These are phyloP conservation scores for Bryum argenteum DNA, from an alignment of 225 moss, liverwort and hornwort genomes.

Conservation along the genomic window DNA sequence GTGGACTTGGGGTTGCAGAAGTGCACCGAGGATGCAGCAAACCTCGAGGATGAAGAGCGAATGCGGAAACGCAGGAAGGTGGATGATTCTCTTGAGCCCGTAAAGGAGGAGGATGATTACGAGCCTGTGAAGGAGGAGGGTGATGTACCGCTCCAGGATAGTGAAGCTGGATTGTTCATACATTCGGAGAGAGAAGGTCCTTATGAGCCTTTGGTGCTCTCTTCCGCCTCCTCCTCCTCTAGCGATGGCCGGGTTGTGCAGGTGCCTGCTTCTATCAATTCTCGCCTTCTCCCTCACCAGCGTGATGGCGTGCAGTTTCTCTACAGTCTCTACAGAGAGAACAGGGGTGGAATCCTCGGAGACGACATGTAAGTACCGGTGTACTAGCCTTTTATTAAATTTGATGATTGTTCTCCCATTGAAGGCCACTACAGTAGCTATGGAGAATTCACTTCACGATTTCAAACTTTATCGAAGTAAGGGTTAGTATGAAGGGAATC, in stretches of 20 bases:
- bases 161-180: slow-evolving; percentile 69
- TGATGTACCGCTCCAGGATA: slow-evolving; percentile 42
- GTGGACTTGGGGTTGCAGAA: slow-evolving; percentile 20
- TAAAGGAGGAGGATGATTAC: slow-evolving; percentile 25
- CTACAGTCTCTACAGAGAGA: slow-evolving; percentile 68
- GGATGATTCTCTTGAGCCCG: slow-evolving; percentile 16
- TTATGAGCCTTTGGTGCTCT: slow-evolving; percentile 75
- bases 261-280: slow-evolving; percentile 83
- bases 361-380: slow-evolving; percentile 76
- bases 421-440: neutral
- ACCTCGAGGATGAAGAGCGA: slow-evolving; percentile 11
- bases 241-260: slow-evolving; percentile 44
- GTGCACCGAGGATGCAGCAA: slow-evolving; percentile 27
- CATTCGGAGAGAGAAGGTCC: slow-evolving; percentile 53
- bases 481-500: too few species aligned
- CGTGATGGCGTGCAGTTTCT: slow-evolving; percentile 81
- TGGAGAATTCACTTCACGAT: neutral
- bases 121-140: slow-evolving; percentile 28
- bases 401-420: neutral
- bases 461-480: too few species aligned
- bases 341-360: slow-evolving; percentile 80
- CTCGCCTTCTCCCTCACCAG: slow-evolving; percentile 85
- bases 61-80: slow-evolving; percentile 40
- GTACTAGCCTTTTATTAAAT: neutral
- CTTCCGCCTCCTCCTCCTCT: slow-evolving; percentile 39